Evolutionary conservation across 148 eudicot species (phyloP).

Genomic region (Linanthus parryae): DNA sequence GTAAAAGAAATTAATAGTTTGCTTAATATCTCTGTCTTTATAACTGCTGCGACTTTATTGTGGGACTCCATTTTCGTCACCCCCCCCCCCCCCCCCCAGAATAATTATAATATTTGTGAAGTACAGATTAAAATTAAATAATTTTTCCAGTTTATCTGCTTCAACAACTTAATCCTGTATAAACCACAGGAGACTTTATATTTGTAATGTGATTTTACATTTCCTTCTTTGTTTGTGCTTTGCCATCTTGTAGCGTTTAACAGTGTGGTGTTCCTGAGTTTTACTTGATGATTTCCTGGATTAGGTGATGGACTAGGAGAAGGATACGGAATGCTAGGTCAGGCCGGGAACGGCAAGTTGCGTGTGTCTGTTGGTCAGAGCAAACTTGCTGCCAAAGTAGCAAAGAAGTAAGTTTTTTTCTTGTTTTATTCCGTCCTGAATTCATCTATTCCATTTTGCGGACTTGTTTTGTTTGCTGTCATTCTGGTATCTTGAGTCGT

Average conservation of each 20-base stretch:
- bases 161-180: too few relatives aligned
- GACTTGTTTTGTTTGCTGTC: neutral
- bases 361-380: slow-evolving; percentile 85
- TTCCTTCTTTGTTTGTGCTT: too few relatives aligned
- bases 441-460: neutral
- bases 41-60: too few relatives aligned
- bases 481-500: neutral
- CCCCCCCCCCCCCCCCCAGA: neutral
- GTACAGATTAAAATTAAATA: too few relatives aligned
- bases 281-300: slow-evolving; percentile 8
- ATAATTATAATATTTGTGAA: too few relatives aligned
- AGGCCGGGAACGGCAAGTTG: slow-evolving; percentile 92
- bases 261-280: neutral
- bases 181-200: too few relatives aligned
- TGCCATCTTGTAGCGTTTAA: too few relatives aligned
- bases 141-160: too few relatives aligned
- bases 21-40: neutral
- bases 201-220: too few relatives aligned
- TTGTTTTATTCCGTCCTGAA: neutral
- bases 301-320: slow-evolving; percentile 97
- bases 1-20: neutral
- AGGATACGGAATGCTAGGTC: slow-evolving; percentile 99
- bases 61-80: neutral
- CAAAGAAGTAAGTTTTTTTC: slow-evolving; percentile 65
- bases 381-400: slow-evolving; percentile 86